Conservation (phyloP, 1,284 basidiomycete genomes). For the Gomphus sp. region DNA sequence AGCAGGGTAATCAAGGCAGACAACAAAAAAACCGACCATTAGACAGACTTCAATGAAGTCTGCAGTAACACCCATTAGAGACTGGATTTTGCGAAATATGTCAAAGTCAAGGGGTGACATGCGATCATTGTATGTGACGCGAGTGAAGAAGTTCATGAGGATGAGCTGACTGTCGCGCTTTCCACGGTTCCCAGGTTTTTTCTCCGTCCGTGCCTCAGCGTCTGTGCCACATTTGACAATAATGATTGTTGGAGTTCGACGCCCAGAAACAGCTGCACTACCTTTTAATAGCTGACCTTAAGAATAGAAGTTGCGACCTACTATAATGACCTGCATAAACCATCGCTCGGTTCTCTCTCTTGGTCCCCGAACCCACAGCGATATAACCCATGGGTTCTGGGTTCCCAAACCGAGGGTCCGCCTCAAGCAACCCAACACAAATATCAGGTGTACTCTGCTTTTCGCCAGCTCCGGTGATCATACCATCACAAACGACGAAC, state of each 20-base stretch:
- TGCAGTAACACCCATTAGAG: conserved; percentile 97
- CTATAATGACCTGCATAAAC: conserved; percentile 99
- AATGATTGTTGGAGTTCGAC: conserved; percentile 90
- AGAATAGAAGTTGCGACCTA: conserved; percentile 32
- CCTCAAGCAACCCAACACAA: conserved; percentile 87
- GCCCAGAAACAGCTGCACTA: conserved; percentile 62
- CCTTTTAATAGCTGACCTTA: conserved; percentile 9
- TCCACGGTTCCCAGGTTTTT: conserved; percentile 96
- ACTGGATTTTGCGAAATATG: conserved; percentile 93
- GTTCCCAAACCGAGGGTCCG: conserved; percentile 93
- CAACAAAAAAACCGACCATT: conserved; percentile 55
- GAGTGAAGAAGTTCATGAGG: conserved; percentile 99
- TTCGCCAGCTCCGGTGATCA: conserved; percentile 97
- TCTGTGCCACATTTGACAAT: conserved; percentile 96
- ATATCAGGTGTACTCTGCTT: conserved; percentile 93
- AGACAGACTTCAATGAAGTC: conserved; percentile 97
- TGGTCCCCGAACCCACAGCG: conserved; percentile 84
- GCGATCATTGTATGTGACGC: conserved; percentile 97
- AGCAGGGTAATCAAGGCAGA: neutral
- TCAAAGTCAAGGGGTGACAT: conserved; percentile 98
- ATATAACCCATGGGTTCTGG: conserved; percentile 93
- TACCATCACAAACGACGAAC: conserved; percentile 95
- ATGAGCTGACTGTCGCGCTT: conserved; percentile 99
- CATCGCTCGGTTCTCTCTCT: conserved; percentile 92
- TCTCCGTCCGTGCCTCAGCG: conserved; percentile 68